A percentile compares a stretch with the other conserved stretches of the same genome.
These are phyloP conservation scores for Polysphondylium violaceum DNA, from an alignment of 78 protist genomes.

Conservation along the genomic window DNA sequence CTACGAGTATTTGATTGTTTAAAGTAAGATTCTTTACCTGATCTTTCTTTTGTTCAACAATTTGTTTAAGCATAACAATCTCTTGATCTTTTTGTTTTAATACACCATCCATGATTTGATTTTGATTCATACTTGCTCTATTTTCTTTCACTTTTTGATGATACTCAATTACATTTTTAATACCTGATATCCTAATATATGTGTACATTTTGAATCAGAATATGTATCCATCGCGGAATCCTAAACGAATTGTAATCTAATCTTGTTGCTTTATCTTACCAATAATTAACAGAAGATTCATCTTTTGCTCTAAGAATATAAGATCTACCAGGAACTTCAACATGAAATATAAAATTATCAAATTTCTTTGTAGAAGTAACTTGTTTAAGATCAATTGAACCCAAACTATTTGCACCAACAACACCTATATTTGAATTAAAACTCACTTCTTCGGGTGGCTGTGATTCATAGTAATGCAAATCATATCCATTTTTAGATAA, in stretches of 20 bases:
- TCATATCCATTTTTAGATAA: slow-evolving; percentile 49
- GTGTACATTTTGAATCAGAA: too few species aligned
- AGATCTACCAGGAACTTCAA: slow-evolving; percentile 40
- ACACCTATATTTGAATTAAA: neutral
- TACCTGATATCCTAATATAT: slow-evolving; percentile 30
- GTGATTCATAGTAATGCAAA: slow-evolving; percentile 51
- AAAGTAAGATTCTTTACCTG: slow-evolving; percentile 2
- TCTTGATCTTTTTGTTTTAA: slow-evolving; percentile 48
- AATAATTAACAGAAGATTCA: slow-evolving; percentile 47
- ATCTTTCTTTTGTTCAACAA: slow-evolving; percentile 1
- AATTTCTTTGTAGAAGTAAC: slow-evolving; percentile 22
- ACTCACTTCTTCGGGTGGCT: slow-evolving; percentile 2
- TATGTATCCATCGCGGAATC: too few species aligned
- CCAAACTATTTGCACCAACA: slow-evolving; percentile 5
- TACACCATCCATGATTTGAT: slow-evolving; percentile 16
- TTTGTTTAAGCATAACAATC: slow-evolving; percentile 17
- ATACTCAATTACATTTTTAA: slow-evolving; percentile 1
- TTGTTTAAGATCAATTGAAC: slow-evolving; percentile 31
- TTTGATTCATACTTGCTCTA: neutral
- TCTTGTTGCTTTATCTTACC: neutral
- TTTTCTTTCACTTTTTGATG: neutral
- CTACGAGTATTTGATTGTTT: neutral
- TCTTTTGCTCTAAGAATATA: slow-evolving; percentile 28
- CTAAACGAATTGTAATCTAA: too few species aligned
- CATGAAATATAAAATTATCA: slow-evolving; percentile 21